Conservation (phyloP, 1,284 basidiomycete species). For the Ganoderma lingzhi region DNA sequence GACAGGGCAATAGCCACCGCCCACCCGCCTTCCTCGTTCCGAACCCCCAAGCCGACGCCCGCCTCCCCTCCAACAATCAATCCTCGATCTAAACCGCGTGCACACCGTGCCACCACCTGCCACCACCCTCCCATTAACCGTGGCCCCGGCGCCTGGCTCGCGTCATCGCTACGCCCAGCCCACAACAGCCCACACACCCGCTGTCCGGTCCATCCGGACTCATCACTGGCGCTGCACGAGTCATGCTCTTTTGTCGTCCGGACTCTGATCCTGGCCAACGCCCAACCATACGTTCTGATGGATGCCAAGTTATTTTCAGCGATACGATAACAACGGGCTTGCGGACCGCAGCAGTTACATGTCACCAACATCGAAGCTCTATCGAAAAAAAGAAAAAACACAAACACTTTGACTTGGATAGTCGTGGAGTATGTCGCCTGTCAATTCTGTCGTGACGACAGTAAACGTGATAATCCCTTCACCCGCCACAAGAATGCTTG, state of each 20-base stretch:
- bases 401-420: not conserved
- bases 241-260: slow-evolving; percentile 14
- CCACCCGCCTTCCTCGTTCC: not conserved
- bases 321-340: slow-evolving; percentile 26
- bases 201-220: not conserved
- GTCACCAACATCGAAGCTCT: too few relatives aligned
- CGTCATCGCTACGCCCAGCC: not conserved
- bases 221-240: slow-evolving; percentile 1
- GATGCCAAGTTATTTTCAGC: slow-evolving; percentile 23
- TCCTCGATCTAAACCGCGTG: slow-evolving; percentile 13
- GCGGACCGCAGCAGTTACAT: slow-evolving; percentile 26
- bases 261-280: slow-evolving; percentile 15
- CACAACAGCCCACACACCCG: not conserved
- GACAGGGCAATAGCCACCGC: slow-evolving; percentile 13
- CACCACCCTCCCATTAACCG: not conserved
- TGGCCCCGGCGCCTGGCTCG: not conserved
- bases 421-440: not conserved
- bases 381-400: too few relatives aligned
- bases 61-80: slow-evolving; percentile 20
- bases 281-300: slow-evolving; percentile 27
- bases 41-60: not conserved
- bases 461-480: not conserved
- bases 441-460: slow-evolving; percentile 1
- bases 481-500: slow-evolving; percentile 9
- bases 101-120: not conserved